phyloP scores from a whole-genome alignment of 495 filamentous ascomycete species.

The Clohesyomyces aquaticus region DNA sequence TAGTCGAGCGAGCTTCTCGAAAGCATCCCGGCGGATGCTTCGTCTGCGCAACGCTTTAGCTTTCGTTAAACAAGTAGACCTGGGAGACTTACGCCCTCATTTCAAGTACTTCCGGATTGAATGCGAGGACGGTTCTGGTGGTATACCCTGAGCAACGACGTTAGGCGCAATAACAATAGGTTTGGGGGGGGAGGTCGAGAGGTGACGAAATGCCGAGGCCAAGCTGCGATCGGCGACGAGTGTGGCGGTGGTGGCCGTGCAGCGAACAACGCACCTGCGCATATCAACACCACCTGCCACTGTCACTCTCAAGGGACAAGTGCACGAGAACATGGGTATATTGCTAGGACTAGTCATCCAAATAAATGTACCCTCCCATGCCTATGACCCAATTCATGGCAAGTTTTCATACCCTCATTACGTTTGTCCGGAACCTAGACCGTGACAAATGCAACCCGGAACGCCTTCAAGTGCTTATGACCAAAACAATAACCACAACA shows the following conservation, averaged over 20 bases:
- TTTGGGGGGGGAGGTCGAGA: neutral
- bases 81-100: neutral
- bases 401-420: slow-evolving; percentile 11
- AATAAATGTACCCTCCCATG: neutral
- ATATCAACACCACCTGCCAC: neutral
- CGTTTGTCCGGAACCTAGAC: neutral
- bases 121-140: neutral
- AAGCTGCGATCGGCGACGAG: neutral
- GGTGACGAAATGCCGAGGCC: neutral
- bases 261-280: neutral
- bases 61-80: neutral
- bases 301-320: neutral
- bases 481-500: neutral
- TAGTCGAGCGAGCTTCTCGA: slow-evolving; percentile 49
- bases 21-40: slow-evolving; percentile 44
- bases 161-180: slow-evolving; percentile 1
- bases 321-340: neutral
- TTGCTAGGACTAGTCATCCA: neutral
- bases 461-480: neutral
- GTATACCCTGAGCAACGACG: neutral
- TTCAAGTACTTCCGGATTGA: neutral
- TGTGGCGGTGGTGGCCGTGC: slow-evolving; percentile 1
- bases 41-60: slow-evolving; percentile 12
- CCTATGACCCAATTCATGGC: neutral
- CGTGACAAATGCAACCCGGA: slow-evolving; percentile 4